Percentiles rank a stretch among this genome's conserved stretches.
Conservation (phyloP, 2,329 filamentous ascomycete species). For the Cordyceps javanica region DNA sequence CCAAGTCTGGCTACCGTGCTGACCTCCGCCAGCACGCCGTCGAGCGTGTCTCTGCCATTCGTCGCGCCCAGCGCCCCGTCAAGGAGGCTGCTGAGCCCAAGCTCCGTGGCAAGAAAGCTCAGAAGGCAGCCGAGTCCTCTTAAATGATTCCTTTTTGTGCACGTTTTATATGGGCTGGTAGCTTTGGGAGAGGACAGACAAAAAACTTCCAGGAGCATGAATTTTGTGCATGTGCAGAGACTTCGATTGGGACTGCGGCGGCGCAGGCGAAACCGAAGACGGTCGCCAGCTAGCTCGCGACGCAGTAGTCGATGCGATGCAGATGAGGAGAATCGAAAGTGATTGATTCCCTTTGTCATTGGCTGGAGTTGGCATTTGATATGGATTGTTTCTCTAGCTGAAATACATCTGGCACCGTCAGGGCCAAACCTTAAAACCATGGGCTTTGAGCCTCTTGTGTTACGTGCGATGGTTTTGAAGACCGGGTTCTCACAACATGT, state of each 20-base stretch:
- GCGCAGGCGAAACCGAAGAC: neutral
- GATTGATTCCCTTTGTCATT: constrained; percentile 15
- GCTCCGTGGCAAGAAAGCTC: constrained; percentile 72
- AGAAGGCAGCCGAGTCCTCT: constrained; percentile 53
- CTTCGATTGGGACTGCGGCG: neutral
- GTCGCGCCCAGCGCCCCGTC: constrained; percentile 68
- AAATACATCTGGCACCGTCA: constrained; percentile 4
- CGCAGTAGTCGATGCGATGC: constrained; percentile 1
- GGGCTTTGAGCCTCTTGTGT: neutral
- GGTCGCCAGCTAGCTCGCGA: neutral
- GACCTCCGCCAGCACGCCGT: constrained; percentile 75
- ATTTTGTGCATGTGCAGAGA: neutral
- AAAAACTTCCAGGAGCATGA: neutral
- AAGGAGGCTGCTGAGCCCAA: constrained; percentile 71
- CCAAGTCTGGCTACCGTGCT: constrained; percentile 78
- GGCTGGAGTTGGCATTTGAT: constrained; percentile 19
- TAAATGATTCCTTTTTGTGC: constrained; percentile 6
- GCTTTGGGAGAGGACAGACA: neutral
- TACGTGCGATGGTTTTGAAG: neutral
- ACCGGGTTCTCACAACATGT: neutral
- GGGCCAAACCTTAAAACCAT: constrained; percentile 1
- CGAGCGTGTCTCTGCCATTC: constrained; percentile 80
- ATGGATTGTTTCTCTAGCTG: constrained; percentile 12
- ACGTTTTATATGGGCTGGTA: neutral
- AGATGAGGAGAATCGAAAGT: constrained; percentile 9